A percentile compares a stretch with the other conserved stretches of the same genome.
phyloP scores from a whole-genome alignment of 2,329 filamentous ascomycete species.

The Fusarium agapanthi region DNA sequence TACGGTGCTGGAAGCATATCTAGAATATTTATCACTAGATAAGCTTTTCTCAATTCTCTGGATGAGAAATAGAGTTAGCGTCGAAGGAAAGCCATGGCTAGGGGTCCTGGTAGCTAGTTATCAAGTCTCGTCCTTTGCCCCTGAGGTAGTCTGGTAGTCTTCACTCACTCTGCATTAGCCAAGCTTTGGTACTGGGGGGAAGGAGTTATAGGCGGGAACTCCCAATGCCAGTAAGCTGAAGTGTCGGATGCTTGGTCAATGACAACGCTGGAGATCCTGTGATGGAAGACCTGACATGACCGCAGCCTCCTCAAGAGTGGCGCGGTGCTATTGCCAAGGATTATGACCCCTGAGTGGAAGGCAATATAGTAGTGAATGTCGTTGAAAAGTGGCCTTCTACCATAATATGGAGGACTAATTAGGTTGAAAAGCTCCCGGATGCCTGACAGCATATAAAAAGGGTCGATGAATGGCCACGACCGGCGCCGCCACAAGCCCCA shows the following conservation, averaged over 20 bases:
- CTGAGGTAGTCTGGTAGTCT: neutral
- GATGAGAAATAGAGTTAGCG: neutral
- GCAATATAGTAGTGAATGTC: neutral
- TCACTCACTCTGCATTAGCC: neutral
- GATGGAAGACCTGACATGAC: neutral
- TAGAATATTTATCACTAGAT: neutral
- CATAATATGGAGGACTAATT: neutral
- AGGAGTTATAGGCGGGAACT: neutral
- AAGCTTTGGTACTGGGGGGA: no score
- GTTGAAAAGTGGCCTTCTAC: neutral
- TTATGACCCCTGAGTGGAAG: neutral
- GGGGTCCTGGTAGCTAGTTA: no score
- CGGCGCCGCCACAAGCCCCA: slow-evolving; percentile 21
- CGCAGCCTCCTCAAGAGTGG: neutral
- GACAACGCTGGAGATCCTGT: no score
- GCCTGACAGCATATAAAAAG: neutral
- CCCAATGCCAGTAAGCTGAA: neutral
- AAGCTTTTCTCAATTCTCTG: neutral
- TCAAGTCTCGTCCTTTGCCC: neutral
- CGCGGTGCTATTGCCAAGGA: no score
- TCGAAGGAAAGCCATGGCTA: neutral
- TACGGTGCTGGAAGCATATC: neutral
- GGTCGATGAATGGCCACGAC: neutral
- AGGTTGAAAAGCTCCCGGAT: neutral
- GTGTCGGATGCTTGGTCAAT: no score